These are phyloP conservation scores for Salinomyces thailandicus DNA, from an alignment of 2,329 filamentous ascomycete genomes.

Conservation along the genomic window DNA sequence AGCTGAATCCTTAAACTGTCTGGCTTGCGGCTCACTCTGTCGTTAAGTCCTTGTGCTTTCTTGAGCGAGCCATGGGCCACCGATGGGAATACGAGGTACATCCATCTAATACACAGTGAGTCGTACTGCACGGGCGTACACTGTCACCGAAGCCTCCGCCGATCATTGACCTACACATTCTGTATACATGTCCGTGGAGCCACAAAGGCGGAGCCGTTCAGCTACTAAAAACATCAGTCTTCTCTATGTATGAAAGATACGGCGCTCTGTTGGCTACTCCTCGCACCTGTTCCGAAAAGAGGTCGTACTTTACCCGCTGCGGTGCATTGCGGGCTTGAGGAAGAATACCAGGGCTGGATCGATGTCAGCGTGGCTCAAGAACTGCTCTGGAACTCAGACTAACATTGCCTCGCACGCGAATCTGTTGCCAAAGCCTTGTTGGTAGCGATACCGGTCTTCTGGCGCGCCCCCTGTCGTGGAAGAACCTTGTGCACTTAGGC, in stretches of 20 bases:
- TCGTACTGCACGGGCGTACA: too few relatives aligned
- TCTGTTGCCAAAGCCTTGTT: constrained; percentile 15
- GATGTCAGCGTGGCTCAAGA: neutral
- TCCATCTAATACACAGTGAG: constrained; percentile 18
- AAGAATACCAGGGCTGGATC: constrained; percentile 9
- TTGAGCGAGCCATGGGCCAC: constrained; percentile 11
- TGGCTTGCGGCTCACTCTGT: neutral
- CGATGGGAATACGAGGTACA: constrained; percentile 24
- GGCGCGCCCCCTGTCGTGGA: constrained; percentile 7
- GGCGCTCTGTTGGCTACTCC: too few relatives aligned
- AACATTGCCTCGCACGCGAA: constrained; percentile 14
- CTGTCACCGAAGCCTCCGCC: too few relatives aligned
- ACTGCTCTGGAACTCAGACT: neutral
- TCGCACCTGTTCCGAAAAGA: constrained; percentile 23
- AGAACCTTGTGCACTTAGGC: constrained; percentile 5
- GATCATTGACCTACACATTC: constrained; percentile 6
- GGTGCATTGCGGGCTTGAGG: constrained; percentile 17
- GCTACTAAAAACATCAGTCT: constrained; percentile 2
- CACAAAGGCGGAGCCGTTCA: constrained; percentile 23
- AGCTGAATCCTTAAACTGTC: neutral
- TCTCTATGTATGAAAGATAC: neutral
- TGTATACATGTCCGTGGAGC: constrained; percentile 18
- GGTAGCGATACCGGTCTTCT: constrained; percentile 15
- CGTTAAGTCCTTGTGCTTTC: neutral
- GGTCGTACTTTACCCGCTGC: constrained; percentile 26